Percentiles rank a stretch among this genome's conserved stretches.
These are phyloP conservation scores for Xylaria sp. DNA, from an alignment of 2,329 filamentous ascomycete genomes.

Conservation along the genomic window DNA sequence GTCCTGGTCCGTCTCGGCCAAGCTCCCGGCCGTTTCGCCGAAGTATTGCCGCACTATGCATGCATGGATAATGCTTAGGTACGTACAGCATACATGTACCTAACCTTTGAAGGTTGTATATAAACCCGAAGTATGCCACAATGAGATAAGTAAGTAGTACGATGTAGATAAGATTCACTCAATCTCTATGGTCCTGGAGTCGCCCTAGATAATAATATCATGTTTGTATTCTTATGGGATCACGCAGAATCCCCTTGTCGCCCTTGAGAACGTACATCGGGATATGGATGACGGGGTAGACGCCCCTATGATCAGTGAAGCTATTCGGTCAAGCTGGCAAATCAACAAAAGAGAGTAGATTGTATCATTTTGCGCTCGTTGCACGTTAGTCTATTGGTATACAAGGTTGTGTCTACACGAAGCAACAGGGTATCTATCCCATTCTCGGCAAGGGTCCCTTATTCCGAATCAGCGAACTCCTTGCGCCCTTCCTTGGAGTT, in stretches of 20 bases:
- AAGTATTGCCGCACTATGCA: slow-evolving; percentile 38
- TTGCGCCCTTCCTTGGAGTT: slow-evolving; percentile 50
- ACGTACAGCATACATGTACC: no score
- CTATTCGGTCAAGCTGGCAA: background rate
- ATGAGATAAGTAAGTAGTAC: background rate
- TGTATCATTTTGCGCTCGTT: slow-evolving; percentile 30
- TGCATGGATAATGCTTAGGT: no score
- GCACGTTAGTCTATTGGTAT: slow-evolving; percentile 46
- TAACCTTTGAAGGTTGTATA: no score
- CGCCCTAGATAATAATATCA: background rate
- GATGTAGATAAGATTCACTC: background rate
- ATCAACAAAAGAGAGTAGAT: slow-evolving; percentile 30
- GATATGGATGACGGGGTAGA: background rate
- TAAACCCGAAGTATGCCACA: no score
- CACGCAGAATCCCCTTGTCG: background rate
- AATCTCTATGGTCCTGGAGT: background rate
- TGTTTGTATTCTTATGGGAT: background rate
- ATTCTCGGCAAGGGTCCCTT: slow-evolving; percentile 31
- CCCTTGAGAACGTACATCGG: background rate
- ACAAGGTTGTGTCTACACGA: slow-evolving; percentile 48
- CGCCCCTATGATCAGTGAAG: background rate
- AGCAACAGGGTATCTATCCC: slow-evolving; percentile 17
- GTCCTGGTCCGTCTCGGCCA: slow-evolving; percentile 22
- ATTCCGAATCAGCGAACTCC: slow-evolving; percentile 44
- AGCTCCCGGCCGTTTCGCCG: slow-evolving; percentile 28